phyloP scores from a whole-genome alignment of 2,329 filamentous ascomycete genomes.

The Cytospora piceae region DNA sequence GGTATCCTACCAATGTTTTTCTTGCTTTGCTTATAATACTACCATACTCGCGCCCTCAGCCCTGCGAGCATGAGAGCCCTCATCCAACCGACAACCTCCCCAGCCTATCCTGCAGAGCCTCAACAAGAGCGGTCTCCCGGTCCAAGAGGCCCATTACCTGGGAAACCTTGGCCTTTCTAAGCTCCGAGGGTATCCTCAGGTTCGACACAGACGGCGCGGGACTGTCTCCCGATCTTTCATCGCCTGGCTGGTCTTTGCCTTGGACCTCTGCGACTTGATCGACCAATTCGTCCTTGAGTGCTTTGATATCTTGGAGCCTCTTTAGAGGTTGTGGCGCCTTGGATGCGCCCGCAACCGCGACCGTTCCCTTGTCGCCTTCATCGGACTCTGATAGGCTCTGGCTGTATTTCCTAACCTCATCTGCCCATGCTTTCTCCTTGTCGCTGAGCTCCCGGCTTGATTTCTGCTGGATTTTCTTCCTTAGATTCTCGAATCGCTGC shows the following conservation, averaged over 20 bases:
- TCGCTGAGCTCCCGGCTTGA: constrained; percentile 60
- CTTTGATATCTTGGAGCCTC: constrained; percentile 61
- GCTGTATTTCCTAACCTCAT: constrained; percentile 46
- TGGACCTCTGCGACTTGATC: constrained; percentile 53
- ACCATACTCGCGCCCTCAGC: constrained; percentile 2
- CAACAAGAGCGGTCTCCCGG: constrained; percentile 68
- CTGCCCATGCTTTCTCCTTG: constrained; percentile 60
- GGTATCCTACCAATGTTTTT: constrained; percentile 17
- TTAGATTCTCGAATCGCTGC: constrained; percentile 63
- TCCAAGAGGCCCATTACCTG: constrained; percentile 67
- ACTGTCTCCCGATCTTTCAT: constrained; percentile 34
- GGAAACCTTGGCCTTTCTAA: constrained; percentile 65
- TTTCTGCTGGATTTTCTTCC: constrained; percentile 53
- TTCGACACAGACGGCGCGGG: constrained; percentile 43
- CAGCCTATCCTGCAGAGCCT: constrained; percentile 66
- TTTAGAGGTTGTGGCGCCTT: constrained; percentile 56
- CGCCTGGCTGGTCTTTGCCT: constrained; percentile 35
- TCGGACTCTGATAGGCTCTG: constrained; percentile 46
- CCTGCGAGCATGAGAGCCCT: constrained; percentile 6
- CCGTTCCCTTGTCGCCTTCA: constrained; percentile 31
- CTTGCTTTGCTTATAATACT: constrained; percentile 13
- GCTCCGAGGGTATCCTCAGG: constrained; percentile 60
- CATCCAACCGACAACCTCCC: constrained; percentile 54
- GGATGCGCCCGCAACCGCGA: constrained; percentile 32
- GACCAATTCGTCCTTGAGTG: constrained; percentile 56